These are phyloP conservation scores for Clavispora phyllophila DNA, from an alignment of 805 yeast species.

Conservation along the genomic window DNA sequence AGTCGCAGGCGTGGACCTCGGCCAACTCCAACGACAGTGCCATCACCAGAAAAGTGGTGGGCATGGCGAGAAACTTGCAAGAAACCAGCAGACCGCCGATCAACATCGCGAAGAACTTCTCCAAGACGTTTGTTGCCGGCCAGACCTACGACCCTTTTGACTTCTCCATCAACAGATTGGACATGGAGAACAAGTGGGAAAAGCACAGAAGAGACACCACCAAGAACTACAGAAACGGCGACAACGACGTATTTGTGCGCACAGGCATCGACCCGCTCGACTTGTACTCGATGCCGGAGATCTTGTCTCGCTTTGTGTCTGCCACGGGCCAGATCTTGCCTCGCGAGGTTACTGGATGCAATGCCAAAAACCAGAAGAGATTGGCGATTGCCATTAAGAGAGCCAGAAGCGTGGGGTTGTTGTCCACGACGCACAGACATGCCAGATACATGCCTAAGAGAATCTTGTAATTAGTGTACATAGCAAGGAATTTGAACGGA, in stretches of 20 bases:
- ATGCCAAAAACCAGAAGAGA: constrained; percentile 60
- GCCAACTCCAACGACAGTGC: constrained; percentile 14
- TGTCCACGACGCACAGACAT: constrained; percentile 70
- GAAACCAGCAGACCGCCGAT: constrained; percentile 31
- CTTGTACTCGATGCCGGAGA: constrained; percentile 66
- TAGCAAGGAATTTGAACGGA: neutral
- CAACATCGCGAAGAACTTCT: constrained; percentile 26
- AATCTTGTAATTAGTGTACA: constrained; percentile 21
- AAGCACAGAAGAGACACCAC: constrained; percentile 21
- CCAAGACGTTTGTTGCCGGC: constrained; percentile 45
- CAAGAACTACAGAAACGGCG: constrained; percentile 12
- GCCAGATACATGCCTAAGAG: constrained; percentile 40
- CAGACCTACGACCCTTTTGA: constrained; percentile 77
- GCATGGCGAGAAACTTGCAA: constrained; percentile 28
- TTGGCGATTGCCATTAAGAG: constrained; percentile 75
- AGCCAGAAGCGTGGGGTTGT: constrained; percentile 73
- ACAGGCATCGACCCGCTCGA: constrained; percentile 62
- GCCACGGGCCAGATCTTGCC: constrained; percentile 75
- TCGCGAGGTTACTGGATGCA: constrained; percentile 65
- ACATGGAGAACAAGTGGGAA: constrained; percentile 38
- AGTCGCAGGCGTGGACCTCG: constrained; percentile 24
- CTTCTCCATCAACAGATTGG: constrained; percentile 56
- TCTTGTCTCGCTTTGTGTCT: constrained; percentile 60
- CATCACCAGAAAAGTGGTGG: constrained; percentile 29
- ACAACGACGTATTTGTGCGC: constrained; percentile 30